Evolutionary conservation across 2,329 filamentous ascomycete species (phyloP).

Genomic region (Neofusicoccum kwambonambiense): DNA sequence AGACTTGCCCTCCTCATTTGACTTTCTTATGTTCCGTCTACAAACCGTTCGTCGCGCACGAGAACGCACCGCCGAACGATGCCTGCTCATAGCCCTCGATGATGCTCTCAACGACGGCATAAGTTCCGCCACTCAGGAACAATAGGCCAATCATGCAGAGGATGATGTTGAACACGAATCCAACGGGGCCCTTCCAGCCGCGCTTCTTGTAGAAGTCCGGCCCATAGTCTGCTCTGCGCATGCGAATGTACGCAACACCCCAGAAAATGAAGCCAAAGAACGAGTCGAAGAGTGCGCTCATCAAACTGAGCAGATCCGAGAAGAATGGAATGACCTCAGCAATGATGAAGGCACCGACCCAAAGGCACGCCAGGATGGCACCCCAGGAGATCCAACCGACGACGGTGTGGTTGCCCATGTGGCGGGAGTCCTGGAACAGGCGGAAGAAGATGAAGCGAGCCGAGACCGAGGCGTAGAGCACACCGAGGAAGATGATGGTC

Average conservation of each 20-base stretch:
- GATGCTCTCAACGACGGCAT: constrained; percentile 68
- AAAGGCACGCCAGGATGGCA: constrained; percentile 69
- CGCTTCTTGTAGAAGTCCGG: constrained; percentile 53
- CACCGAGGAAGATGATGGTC: constrained; percentile 87
- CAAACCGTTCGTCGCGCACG: constrained; percentile 67
- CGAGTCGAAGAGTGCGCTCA: constrained; percentile 88
- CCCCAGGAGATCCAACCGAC: constrained; percentile 79
- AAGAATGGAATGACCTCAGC: constrained; percentile 94
- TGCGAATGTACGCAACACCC: constrained; percentile 76
- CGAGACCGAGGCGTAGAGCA: constrained; percentile 86
- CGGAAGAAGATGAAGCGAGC: constrained; percentile 92
- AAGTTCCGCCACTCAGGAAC: constrained; percentile 80
- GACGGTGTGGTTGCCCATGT: constrained; percentile 78
- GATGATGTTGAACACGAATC: constrained; percentile 66
- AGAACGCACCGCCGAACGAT: constrained; percentile 69
- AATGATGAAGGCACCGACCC: constrained; percentile 89
- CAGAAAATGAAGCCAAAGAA: constrained; percentile 97
- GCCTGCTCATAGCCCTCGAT: constrained; percentile 67
- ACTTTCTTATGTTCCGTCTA: constrained; percentile 28
- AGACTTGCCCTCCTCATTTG: too few relatives aligned
- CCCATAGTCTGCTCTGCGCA: constrained; percentile 65
- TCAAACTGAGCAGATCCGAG: constrained; percentile 68
- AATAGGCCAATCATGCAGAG: constrained; percentile 76
- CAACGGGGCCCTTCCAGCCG: constrained; percentile 53
- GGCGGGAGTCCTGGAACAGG: constrained; percentile 73